Conservation (phyloP, 352 stramenopile genomes). For the Globisporangium takayamanum region DNA sequence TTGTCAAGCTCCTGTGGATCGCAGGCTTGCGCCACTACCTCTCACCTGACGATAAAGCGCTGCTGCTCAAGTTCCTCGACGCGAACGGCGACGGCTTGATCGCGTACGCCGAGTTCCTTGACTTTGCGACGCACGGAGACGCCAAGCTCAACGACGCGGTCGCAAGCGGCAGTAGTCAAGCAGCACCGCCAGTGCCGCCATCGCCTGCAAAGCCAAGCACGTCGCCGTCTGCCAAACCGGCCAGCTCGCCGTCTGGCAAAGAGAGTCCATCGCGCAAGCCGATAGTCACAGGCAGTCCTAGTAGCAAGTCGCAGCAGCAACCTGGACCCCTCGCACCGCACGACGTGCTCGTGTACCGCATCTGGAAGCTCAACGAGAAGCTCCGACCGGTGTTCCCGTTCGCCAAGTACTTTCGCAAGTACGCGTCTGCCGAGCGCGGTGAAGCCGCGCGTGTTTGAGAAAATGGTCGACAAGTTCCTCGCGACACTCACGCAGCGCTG, state of each 20-base stretch:
- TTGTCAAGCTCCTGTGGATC: constrained; percentile 57
- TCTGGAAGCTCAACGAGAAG: constrained; percentile 42
- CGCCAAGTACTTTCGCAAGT: constrained; percentile 73
- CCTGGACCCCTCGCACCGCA: constrained; percentile 1
- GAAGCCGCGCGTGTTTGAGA: constrained; percentile 59
- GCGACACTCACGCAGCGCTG: constrained; percentile 40
- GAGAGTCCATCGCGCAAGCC: constrained; percentile 8
- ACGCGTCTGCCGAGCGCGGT: constrained; percentile 37
- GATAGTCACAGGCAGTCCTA: not conserved
- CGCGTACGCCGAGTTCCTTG: constrained; percentile 59
- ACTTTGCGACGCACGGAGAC: constrained; percentile 46
- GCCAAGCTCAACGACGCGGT: constrained; percentile 23
- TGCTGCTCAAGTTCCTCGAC: constrained; percentile 69
- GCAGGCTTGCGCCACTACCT: constrained; percentile 56
- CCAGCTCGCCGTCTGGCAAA: constrained; percentile 7
- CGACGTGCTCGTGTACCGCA: constrained; percentile 22
- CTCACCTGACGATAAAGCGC: constrained; percentile 46
- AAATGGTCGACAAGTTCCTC: constrained; percentile 75
- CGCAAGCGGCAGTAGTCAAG: not conserved
- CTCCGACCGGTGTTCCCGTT: constrained; percentile 54
- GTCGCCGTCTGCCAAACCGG: constrained; percentile 1
- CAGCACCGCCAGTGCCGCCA: constrained; percentile 4
- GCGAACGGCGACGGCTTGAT: constrained; percentile 53
- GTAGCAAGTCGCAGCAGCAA: not conserved
- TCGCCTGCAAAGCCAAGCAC: not conserved